Base-by-base conservation (phyloP, 331 rosid genomes). In the Quercus tomentella region DNA sequence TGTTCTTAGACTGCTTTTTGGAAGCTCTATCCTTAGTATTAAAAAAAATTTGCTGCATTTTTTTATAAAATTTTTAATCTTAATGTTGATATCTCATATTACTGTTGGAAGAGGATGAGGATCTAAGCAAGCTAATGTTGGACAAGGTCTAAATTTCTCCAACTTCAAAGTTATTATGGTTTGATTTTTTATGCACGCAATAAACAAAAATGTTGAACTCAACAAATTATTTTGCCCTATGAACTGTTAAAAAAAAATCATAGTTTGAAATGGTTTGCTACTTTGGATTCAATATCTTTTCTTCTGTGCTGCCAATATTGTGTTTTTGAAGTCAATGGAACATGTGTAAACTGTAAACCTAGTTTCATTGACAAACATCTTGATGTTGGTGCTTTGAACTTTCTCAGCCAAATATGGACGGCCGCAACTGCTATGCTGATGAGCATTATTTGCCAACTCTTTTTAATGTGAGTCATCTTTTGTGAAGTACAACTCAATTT, bases 361-460 rank as follows among this genome's bases (percentile, higher is more conserved):
- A 70, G 68, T 41, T 22, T 72, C 62, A 33, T 72, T 81, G 60
- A 76, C 77, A 61, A 78, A 56, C 72, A 70, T 55, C 35, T 62
- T 80, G 56, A 67, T 84, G 25, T 55, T 80, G 81, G 37, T 84
- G 76, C 56, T 83, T 79, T 74, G 35, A 21, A 75, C 37, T 78
- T 87, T 14, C 60, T 71, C 94, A 93, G 98, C 98, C 96, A 51
- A 92, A 92, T 86, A 86, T 92, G 93, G 94, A 93, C 4, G 87
- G 90, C 17, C 91, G 82, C 69, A 89, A 93, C 81, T 93, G 98
- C 85, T 92, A 89, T 75, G 80, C 97, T 0, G 98, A 93, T 37
- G 98, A 93, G 83, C 98, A 93, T 81, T 93, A 93, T 86, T 75
- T 92, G 79, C 96, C 93, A 58, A 91, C 98, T 66, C 88, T 89